Evolutionary conservation across 345 rosid genomes (phyloP), one percentile per base, ranked within the genome.

Genomic region (Citrus medica): DNA sequence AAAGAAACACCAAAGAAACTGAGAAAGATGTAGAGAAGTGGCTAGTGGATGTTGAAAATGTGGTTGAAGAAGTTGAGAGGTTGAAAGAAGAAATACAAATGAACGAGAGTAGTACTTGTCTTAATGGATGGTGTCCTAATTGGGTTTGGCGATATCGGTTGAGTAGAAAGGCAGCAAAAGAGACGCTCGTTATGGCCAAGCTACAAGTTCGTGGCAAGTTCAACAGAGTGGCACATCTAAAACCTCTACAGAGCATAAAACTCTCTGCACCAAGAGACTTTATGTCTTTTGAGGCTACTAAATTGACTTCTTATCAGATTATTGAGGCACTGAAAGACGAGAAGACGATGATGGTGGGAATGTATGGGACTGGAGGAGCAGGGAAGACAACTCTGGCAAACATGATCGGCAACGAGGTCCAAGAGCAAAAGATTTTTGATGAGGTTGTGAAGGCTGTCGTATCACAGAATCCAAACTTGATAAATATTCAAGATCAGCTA

Each of bases 351-450:
- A 71, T 38, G 40, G 38, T 81, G 5, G 78, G 80, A 22, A 59
- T 81, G 55, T 71, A 32, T 17, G 83, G 83, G 8, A 70, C 71
- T 56, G 79, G 79, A 12, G 83, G 83, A 14, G 67, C 17, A 14
- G 66, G 66, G 1, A 62, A 64, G 32, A 64, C 67, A 30, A 64
- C 78, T 0, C 56, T 81, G n/a, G 83, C 62, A 3, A 72, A 38
- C 4, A 74, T 64, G 14, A 69, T 72, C 21, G 37, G 27, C 3
- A 22, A 6, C 2, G 13, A 64, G 30, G 73, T 72, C 0, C 38
- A 6, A 8, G 24, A 53, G 19, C 56, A 38, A 17, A 71, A 71
- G 61, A 14, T 76, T 55, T 81, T 81, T 17, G 69, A 76, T 46
- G 22, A 25, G n/a, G 76, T 81, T 8, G 73, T 76, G 30, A 38